phyloP scores from a whole-genome alignment of 108 stramenopile species.

The Thalassiosira profunda region DNA sequence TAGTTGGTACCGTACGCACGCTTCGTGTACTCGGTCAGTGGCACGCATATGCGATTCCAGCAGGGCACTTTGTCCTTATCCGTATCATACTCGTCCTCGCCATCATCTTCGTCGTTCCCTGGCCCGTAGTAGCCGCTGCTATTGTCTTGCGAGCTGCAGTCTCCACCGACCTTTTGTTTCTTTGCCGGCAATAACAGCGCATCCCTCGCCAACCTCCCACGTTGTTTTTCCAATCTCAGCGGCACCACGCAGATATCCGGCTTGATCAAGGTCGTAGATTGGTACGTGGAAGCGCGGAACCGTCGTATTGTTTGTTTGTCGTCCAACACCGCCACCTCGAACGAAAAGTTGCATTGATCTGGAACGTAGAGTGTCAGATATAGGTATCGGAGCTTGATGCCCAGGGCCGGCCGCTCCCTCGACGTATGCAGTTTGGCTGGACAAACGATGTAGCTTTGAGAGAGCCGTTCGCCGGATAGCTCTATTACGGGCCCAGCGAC shows the following conservation, averaged over 20 bases:
- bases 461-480: not conserved
- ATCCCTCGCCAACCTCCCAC: slow-evolving; percentile 5
- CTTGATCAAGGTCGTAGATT: slow-evolving; percentile 12
- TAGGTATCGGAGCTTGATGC: slow-evolving; percentile 14
- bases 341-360: slow-evolving; percentile 1
- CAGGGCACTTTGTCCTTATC: not conserved
- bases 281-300: slow-evolving; percentile 22
- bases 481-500: slow-evolving; percentile 2
- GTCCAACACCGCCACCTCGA: slow-evolving; percentile 25
- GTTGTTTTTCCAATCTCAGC: slow-evolving; percentile 18
- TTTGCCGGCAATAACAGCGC: slow-evolving; percentile 12
- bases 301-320: slow-evolving; percentile 16
- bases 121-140: not conserved
- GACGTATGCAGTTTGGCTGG: not conserved
- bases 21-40: slow-evolving; percentile 1
- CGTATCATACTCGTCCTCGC: not conserved
- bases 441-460: slow-evolving; percentile 19
- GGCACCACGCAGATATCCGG: slow-evolving; percentile 23
- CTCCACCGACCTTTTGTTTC: not conserved
- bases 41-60: slow-evolving; percentile 28
- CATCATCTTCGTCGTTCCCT: slow-evolving; percentile 2
- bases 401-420: slow-evolving; percentile 6
- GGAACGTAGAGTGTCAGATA: slow-evolving; percentile 9
- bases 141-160: not conserved
- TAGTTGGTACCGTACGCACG: slow-evolving; percentile 15